Base-by-base conservation (phyloP, 2,329 filamentous ascomycete species). In the Fusarium marasasianum region DNA sequence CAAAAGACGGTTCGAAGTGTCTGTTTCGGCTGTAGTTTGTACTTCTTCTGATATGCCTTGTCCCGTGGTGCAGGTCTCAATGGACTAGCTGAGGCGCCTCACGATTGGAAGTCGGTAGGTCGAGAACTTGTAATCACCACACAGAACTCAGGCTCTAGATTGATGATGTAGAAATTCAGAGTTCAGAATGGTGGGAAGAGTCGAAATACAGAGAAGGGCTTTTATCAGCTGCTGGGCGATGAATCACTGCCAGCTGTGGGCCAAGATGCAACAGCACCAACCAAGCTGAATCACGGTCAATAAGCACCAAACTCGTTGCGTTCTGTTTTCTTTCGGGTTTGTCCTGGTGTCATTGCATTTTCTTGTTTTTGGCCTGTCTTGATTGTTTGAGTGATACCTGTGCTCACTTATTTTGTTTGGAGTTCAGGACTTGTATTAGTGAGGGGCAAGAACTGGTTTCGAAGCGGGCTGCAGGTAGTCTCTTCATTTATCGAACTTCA, bases 301-400 rank as follows among this genome's bases (percentile, higher is more conserved):
- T 0, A 17, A 8, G 24, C 10, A 15, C 2, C 13, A 7, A 13
- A 38, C 18, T 6, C 24, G 18, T 26, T 26, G 4, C 6, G 8
- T 17, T 26, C 6, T 26, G 4, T 7, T 26, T 22, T 8, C 5
- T 3, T 15, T 37, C 3, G 4, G 22, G 24, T 8, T 26, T 29
- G 5, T 22, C 14, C 2, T 13, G 17, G 12, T 13, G 9, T 13
- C 0, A 10, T n/a, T 17, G 4, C 8, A 0, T 13, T 15, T 38
- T 17, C 9, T 54, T 22, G 13, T 38, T 38, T 17, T 2, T 8
- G 26, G 13, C 4, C 31, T 2, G 12, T 24, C 12, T 18, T 26
- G 14, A 13, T 10, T 20, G 4, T 53, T 37, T 26, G 31, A 22
- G 15, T 5, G 2, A 53, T 15, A 7, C 8, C 4, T 2, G 22